Base-by-base conservation (phyloP, 2,329 filamentous ascomycete genomes). In the Diaporthe sp. region DNA sequence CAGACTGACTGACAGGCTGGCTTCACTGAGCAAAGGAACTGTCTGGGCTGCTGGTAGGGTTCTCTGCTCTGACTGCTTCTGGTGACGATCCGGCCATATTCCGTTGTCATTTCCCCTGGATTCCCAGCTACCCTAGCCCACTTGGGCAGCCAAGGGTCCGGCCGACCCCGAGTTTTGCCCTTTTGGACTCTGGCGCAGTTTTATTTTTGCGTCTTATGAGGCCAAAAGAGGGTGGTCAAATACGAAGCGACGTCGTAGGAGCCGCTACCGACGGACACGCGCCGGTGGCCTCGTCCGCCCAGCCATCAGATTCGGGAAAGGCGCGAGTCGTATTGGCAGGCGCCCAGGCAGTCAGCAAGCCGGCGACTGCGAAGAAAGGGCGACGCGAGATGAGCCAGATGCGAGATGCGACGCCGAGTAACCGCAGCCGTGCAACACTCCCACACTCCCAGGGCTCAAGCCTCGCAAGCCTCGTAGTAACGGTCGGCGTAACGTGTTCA, bases 321-420 rank as follows among this genome's bases (percentile, higher is more conserved):
- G 65, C 65, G 65, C 65, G 49, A 55, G 65, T 55, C 65, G 65
- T 70, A 55, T 70, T 70, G 4, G 49, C 31, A 55, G 49, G 0
- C 65, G 49, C 47, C 65, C 65, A 70, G 65, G 65, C 49, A 70
- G 65, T 70, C 65, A 55, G 65, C 65, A 28, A 42, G 34, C 65
- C 47, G 65, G 65, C 65, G 49, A 53, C 63, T 68, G 63, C 63
- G 63, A 68, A 34, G 12, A 68, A 22, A 55, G 22, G 65, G 34
- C 34, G 65, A 70, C 13, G 65, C 65, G 65, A 68, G 65, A 68
- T 68, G 65, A 68, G 65, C 65, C 65, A 68, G 65, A 53, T 68
- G 65, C 65, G 47, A 70, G 65, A 70, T 70, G 42, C 22, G 65
- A 68, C 65, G 65, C 65, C 34, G 65, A 68, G 63, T 28, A 53